Base-by-base conservation (phyloP, 1,284 basidiomycete genomes). In the Fomitiporia mediterranea region DNA sequence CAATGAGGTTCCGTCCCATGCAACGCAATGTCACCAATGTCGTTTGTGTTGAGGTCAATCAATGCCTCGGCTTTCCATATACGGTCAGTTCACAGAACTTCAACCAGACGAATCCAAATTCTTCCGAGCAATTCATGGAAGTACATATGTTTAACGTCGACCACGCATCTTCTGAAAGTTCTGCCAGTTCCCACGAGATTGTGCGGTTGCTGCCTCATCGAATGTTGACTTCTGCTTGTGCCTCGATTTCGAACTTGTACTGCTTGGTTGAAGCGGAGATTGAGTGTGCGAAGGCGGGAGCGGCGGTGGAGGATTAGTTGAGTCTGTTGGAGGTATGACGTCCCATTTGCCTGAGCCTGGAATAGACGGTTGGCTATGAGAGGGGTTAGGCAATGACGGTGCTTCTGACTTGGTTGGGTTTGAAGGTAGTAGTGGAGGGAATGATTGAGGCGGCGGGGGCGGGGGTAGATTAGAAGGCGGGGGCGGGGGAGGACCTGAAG, bases 401-500 rank as follows among this genome's bases (percentile, higher is more conserved):
- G n/a, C n/a, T n/a, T n/a, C n/a, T n/a, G n/a, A n/a, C n/a, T n/a
- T n/a, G n/a, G n/a, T n/a, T n/a, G n/a, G n/a, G n/a, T n/a, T n/a
- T n/a, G n/a, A n/a, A 23, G 39, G 54, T 34, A 43, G 42, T 3
- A 30, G 32, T 30, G 56, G 28, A 9, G 55, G 52, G 34, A 61
- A n/a, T 15, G 55, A 11, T 1, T 55, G 11, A 23, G 40, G 30
- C n/a, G 46, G 47, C 8, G 54, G 19, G 5, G 46, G 47, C 8
- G 54, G 19, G 25, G 61, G 25, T 35, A 53, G 49, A 25, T 60
- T 42, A 11, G 56, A 53, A 17, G 62, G 47, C 27, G 62, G 35
- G 5, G 64, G 57, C 34, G 62, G 37, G 27, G 60, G 47, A 11
- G 39, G 61, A 35, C 30, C 30, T 40, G 60, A 48, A 43, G 59